Conservation (phyloP, 1,284 basidiomycete species). For the Puccinia triticina region DNA sequence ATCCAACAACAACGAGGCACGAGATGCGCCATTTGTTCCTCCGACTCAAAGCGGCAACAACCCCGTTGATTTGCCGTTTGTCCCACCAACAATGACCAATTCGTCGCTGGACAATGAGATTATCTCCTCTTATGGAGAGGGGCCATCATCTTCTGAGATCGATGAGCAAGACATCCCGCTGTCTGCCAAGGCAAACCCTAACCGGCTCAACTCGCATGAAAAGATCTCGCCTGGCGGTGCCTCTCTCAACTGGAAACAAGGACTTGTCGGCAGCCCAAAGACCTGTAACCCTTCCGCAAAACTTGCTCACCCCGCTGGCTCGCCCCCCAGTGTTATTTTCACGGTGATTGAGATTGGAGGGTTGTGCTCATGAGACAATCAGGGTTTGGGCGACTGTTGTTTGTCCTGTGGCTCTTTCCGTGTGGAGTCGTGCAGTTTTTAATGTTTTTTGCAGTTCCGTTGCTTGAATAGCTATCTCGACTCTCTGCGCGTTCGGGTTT, state of each 20-base stretch:
- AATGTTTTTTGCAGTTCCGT: too few species aligned
- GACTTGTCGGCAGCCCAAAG: conserved; percentile 8
- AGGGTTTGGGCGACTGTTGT: too few species aligned
- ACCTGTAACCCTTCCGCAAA: not conserved
- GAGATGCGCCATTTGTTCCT: conserved; percentile 40
- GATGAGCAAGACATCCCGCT: conserved; percentile 32
- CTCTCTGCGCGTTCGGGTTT: too few species aligned
- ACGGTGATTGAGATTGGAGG: too few species aligned
- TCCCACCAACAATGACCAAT: not conserved
- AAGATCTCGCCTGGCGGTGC: not conserved
- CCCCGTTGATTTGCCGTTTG: conserved; percentile 11
- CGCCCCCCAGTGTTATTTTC: too few species aligned
- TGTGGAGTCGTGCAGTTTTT: too few species aligned
- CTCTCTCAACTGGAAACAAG: conserved; percentile 8
- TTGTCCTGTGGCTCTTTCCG: too few species aligned
- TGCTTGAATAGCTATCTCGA: too few species aligned
- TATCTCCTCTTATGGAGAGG: not conserved
- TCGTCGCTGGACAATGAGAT: too few species aligned
- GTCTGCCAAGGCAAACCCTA: not conserved
- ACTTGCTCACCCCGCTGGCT: not conserved
- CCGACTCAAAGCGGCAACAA: not conserved
- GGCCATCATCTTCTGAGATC: not conserved
- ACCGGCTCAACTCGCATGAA: not conserved
- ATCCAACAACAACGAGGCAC: conserved; percentile 1
- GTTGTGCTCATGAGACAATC: too few species aligned